A percentile compares a stretch with the other conserved stretches of the same genome.
These are phyloP conservation scores for Saturnispora kantuleensis DNA, from an alignment of 805 yeast species.

Conservation along the genomic window DNA sequence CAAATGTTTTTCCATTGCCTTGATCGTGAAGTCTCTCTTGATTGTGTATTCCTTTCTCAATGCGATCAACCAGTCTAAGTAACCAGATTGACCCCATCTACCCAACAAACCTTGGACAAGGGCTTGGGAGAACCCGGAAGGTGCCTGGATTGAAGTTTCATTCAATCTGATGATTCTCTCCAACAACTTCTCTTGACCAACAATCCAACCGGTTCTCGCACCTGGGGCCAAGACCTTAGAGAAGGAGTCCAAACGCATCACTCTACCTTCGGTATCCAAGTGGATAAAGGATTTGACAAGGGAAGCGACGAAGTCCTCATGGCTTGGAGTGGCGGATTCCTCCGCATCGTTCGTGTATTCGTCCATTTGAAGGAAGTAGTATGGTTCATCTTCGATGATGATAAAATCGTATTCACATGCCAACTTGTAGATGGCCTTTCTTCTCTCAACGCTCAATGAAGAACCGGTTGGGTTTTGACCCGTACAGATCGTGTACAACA, in stretches of 20 bases:
- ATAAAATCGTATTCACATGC: constrained; percentile 81
- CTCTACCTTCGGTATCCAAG: constrained; percentile 81
- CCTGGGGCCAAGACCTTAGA: constrained; percentile 94
- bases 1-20: constrained; percentile 53
- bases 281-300: constrained; percentile 70
- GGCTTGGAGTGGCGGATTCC: constrained; percentile 28
- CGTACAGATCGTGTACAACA: constrained; percentile 84
- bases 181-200: constrained; percentile 54
- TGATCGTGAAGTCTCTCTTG: constrained; percentile 82
- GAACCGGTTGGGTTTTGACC: constrained; percentile 99
- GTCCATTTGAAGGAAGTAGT: constrained; percentile 93
- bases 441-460: constrained; percentile 66
- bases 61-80: constrained; percentile 81
- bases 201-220: constrained; percentile 79
- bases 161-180: constrained; percentile 63
- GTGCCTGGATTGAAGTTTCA: constrained; percentile 73
- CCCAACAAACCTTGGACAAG: constrained; percentile 59
- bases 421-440: constrained; percentile 61
- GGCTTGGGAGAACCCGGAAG: constrained; percentile 74
- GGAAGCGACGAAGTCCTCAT: constrained; percentile 55
- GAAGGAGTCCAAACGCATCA: constrained; percentile 78
- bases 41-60: constrained; percentile 72
- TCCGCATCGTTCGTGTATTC: constrained; percentile 40
- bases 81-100: constrained; percentile 87
- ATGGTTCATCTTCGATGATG: constrained; percentile 93